Conservation (phyloP, 768 basidiomycete genomes). For the Naematelia encephala region DNA sequence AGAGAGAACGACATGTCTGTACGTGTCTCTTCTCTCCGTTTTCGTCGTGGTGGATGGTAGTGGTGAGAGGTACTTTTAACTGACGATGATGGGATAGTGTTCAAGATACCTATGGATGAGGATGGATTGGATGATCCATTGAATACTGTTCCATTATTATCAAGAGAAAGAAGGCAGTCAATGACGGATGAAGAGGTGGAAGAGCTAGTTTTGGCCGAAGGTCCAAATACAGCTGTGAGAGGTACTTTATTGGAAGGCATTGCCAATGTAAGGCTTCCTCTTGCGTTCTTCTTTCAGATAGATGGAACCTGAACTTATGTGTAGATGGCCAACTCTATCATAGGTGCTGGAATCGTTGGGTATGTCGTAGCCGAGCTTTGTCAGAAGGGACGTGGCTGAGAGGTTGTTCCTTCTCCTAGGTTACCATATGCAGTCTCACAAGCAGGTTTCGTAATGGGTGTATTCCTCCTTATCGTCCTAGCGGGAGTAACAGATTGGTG, state of each 20-base stretch:
- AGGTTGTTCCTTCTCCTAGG: conserved; percentile 57
- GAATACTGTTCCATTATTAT: not conserved
- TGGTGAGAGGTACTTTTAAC: not conserved
- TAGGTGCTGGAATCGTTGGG: conserved; percentile 73
- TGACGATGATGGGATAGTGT: conserved; percentile 5
- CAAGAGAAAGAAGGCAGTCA: not conserved
- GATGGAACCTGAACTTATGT: not conserved
- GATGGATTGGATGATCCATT: conserved; percentile 9
- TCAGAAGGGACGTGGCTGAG: conserved; percentile 2
- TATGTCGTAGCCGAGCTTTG: conserved; percentile 3
- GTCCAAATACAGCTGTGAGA: conserved; percentile 37
- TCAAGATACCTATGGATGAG: conserved; percentile 10
- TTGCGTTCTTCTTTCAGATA: not conserved
- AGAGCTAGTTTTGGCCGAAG: conserved; percentile 14
- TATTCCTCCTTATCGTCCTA: conserved; percentile 73
- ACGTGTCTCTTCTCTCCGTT: too few species aligned
- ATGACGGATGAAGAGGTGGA: conserved; percentile 18
- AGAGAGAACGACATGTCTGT: not conserved
- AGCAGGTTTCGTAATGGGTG: conserved; percentile 87
- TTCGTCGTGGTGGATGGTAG: not conserved
- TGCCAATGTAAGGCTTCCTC: conserved; percentile 65
- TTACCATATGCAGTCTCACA: conserved; percentile 90
- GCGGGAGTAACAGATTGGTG: conserved; percentile 69
- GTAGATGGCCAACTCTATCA: conserved; percentile 94
- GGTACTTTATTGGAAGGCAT: conserved; percentile 56